Percentiles rank a stretch among this genome's conserved stretches.
These are phyloP conservation scores for Nicotiana tomentosiformis DNA, from an alignment of 257 asterid genomes.

Conservation along the genomic window DNA sequence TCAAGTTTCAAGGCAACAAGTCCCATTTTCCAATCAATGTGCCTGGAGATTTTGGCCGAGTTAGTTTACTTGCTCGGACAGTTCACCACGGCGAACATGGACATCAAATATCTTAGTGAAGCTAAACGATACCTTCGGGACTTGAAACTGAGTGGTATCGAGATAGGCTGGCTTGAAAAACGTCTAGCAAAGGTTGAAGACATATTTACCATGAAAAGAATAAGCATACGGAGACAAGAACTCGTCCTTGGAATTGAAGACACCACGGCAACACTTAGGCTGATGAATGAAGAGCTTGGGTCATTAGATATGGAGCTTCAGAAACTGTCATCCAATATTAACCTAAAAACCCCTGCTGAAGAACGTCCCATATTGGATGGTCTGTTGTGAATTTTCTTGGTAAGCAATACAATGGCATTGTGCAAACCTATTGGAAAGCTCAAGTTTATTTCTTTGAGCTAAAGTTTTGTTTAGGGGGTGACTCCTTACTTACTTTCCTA, in stretches of 20 bases:
- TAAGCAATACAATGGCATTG: too few relatives aligned
- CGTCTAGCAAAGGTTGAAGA: background rate
- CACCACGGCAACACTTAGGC: background rate
- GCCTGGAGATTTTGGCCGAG: constrained; percentile 6
- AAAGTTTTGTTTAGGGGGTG: too few relatives aligned
- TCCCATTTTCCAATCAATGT: background rate
- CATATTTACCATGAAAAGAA: background rate
- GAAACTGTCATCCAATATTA: background rate
- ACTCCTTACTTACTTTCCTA: too few relatives aligned
- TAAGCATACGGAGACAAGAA: background rate
- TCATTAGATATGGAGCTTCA: background rate
- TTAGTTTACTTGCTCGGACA: constrained; percentile 12
- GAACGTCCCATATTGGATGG: background rate
- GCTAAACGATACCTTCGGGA: background rate
- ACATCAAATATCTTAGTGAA: background rate
- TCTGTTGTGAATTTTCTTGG: background rate
- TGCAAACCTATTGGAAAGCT: background rate
- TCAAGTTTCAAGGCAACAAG: background rate
- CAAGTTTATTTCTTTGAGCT: too few relatives aligned
- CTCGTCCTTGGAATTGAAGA: background rate
- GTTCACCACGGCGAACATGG: background rate
- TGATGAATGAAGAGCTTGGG: background rate
- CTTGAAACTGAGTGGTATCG: constrained; percentile 10
- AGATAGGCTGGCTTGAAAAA: constrained; percentile 2
- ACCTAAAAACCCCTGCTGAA: too few relatives aligned